Evolutionary conservation across 352 stramenopile species (phyloP).

Genomic region (Pythium aristosporum): DNA sequence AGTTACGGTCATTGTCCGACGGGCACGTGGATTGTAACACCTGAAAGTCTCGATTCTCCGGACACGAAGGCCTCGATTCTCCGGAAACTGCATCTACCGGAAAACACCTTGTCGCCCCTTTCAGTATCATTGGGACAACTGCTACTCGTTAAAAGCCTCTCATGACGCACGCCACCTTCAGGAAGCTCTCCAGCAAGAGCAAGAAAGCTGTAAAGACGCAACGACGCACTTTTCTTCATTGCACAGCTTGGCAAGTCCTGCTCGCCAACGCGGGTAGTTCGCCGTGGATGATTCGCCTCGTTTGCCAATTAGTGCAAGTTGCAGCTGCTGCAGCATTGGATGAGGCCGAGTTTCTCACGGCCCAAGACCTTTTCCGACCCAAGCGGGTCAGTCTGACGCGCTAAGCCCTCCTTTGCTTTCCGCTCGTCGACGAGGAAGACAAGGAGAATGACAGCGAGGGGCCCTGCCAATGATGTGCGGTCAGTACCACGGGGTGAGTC

Average conservation of each 20-base stretch:
- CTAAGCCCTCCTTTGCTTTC: constrained; percentile 20
- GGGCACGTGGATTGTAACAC: constrained; percentile 18
- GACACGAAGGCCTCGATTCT: neutral
- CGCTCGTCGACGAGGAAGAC: constrained; percentile 13
- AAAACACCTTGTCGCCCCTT: too few species aligned
- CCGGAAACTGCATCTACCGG: neutral
- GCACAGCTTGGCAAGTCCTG: neutral
- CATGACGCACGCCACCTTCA: constrained; percentile 7
- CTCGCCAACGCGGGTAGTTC: constrained; percentile 17
- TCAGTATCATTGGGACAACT: neutral
- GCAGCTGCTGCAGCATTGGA: constrained; percentile 10
- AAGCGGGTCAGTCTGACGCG: constrained; percentile 14
- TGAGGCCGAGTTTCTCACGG: constrained; percentile 12
- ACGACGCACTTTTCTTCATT: neutral
- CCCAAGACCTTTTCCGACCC: constrained; percentile 16
- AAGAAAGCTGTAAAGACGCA: constrained; percentile 13
- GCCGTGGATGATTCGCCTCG: constrained; percentile 19
- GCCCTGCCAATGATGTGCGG: neutral
- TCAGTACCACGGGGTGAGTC: neutral
- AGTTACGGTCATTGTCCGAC: constrained; percentile 32
- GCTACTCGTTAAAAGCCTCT: neutral
- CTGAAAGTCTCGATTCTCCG: constrained; percentile 1
- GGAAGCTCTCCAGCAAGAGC: constrained; percentile 9
- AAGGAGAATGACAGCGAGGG: constrained; percentile 10
- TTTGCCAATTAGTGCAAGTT: constrained; percentile 3